These are phyloP conservation scores for Durio zibethinus DNA, from an alignment of 345 rosid genomes.

Conservation along the genomic window DNA sequence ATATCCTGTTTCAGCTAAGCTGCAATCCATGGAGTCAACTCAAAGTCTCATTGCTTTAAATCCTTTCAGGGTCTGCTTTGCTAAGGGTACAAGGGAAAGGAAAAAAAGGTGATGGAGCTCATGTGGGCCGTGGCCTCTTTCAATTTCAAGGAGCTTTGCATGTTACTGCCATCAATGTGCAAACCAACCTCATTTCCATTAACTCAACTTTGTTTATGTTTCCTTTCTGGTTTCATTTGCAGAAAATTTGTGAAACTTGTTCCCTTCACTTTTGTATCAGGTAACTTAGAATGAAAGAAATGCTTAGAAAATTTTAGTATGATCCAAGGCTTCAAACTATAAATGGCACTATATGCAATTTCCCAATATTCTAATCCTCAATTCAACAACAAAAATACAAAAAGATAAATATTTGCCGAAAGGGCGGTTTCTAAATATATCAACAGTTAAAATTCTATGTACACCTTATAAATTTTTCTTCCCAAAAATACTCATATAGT, in stretches of 20 bases:
- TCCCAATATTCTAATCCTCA: too few species aligned
- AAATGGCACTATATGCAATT: too few species aligned
- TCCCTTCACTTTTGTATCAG: background rate
- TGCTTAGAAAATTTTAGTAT: background rate
- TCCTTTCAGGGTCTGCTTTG: background rate
- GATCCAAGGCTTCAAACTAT: background rate
- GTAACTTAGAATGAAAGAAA: background rate
- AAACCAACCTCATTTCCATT: background rate
- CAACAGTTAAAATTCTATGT: too few species aligned
- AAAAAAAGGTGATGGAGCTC: background rate
- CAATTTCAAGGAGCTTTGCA: background rate
- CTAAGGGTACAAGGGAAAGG: background rate
- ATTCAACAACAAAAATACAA: too few species aligned
- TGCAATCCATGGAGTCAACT: background rate
- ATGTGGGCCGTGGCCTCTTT: background rate
- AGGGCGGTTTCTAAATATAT: too few species aligned
- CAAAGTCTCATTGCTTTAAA: background rate
- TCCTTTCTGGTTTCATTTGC: background rate
- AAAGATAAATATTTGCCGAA: too few species aligned
- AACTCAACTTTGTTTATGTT: background rate
- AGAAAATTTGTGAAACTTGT: background rate
- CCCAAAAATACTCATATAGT: too few species aligned
- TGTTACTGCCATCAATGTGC: background rate
- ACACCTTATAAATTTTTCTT: too few species aligned
- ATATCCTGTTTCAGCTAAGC: background rate